A percentile compares a stretch with the other conserved stretches of the same genome.
These are phyloP conservation scores for Begonia fuchsioides DNA, from an alignment of 306 rosid genomes.

Conservation along the genomic window DNA sequence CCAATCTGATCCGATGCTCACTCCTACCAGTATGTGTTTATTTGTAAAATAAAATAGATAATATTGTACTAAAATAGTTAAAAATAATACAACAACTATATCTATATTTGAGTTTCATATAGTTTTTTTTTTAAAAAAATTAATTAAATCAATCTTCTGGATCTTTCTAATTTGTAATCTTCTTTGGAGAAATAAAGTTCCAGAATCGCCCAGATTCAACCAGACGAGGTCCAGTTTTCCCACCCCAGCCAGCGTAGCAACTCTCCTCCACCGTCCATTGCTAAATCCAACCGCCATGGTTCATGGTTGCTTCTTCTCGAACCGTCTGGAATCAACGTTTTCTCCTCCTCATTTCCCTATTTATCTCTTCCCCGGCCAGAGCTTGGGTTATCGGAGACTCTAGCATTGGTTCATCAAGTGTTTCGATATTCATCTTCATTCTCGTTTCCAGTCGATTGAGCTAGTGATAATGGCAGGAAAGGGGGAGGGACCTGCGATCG, in stretches of 20 bases:
- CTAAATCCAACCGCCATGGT: conserved; percentile 6
- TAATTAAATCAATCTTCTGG: too few relatives aligned
- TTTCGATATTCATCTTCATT: not conserved
- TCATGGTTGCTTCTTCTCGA: not conserved
- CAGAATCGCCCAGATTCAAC: conserved; percentile 12
- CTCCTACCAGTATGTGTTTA: too few relatives aligned
- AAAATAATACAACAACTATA: too few relatives aligned
- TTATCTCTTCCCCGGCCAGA: not conserved
- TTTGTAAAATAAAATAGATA: too few relatives aligned
- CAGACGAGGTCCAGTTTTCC: not conserved
- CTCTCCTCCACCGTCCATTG: not conserved
- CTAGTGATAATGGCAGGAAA: conserved; percentile 26
- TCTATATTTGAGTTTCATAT: too few relatives aligned
- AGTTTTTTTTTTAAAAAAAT: too few relatives aligned
- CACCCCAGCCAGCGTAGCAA: conserved; percentile 1
- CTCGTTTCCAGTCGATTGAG: too few relatives aligned
- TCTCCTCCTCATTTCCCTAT: conserved; percentile 2
- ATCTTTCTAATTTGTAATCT: too few relatives aligned
- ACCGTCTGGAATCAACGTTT: conserved; percentile 10
- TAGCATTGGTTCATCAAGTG: not conserved
- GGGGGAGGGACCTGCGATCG: conserved; percentile 54
- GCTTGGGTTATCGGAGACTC: not conserved
- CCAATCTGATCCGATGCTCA: too few relatives aligned
- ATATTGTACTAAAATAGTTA: too few relatives aligned
- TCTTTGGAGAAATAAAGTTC: conserved; percentile 1